Evolutionary conservation across 1,139 yeast genomes (phyloP).

Genomic region (Dujonia santamariae): DNA sequence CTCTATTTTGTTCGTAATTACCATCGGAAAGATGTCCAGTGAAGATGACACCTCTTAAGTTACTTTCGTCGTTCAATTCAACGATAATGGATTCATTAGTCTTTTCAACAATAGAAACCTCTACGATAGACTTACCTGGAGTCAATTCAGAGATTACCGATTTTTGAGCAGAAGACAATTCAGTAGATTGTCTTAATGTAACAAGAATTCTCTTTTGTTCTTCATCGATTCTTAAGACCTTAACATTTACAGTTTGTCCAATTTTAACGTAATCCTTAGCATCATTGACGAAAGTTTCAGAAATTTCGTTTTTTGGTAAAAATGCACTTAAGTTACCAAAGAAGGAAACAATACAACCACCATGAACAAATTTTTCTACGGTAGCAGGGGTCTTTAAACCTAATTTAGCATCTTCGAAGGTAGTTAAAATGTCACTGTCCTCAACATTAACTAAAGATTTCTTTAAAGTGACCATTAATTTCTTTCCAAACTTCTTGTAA

Average conservation of each 20-base stretch:
- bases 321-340: slow-evolving; percentile 78
- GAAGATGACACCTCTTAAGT: slow-evolving; percentile 67
- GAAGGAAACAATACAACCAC: slow-evolving; percentile 82
- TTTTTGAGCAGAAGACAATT: slow-evolving; percentile 48
- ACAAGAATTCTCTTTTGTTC: slow-evolving; percentile 60
- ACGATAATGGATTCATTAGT: slow-evolving; percentile 69
- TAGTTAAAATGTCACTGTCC: slow-evolving; percentile 53
- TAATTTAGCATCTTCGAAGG: slow-evolving; percentile 49
- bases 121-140: slow-evolving; percentile 62
- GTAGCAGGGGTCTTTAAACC: slow-evolving; percentile 75
- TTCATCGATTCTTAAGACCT: slow-evolving; percentile 56
- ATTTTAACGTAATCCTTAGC: slow-evolving; percentile 76
- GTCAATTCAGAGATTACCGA: slow-evolving; percentile 45
- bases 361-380: slow-evolving; percentile 65
- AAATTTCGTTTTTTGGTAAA: slow-evolving; percentile 82
- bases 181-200: slow-evolving; percentile 67
- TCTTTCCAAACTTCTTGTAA: slow-evolving; percentile 34
- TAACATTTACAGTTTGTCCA: slow-evolving; percentile 83
- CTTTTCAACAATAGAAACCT: slow-evolving; percentile 70
- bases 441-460: slow-evolving; percentile 74
- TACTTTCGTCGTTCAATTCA: slow-evolving; percentile 49
- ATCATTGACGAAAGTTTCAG: slow-evolving; percentile 78
- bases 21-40: slow-evolving; percentile 78
- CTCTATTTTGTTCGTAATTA: slow-evolving; percentile 69
- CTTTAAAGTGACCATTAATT: slow-evolving; percentile 68